Percentiles rank a stretch among this genome's conserved stretches.
Conservation (phyloP, 2,329 filamentous ascomycete species). For the Aschersonia sp. region DNA sequence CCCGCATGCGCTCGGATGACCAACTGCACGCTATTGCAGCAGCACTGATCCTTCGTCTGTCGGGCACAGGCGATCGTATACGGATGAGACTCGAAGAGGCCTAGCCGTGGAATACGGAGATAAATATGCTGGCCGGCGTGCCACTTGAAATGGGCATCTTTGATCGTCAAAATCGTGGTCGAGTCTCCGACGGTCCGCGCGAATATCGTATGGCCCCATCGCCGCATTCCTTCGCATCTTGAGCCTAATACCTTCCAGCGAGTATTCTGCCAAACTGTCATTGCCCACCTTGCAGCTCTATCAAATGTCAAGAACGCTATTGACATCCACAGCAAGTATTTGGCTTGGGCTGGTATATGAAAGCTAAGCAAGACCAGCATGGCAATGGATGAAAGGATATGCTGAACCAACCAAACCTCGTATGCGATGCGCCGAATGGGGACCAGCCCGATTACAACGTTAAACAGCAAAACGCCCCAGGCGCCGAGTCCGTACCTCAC, state of each 20-base stretch:
- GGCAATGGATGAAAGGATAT: constrained; percentile 44
- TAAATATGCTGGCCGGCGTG: constrained; percentile 46
- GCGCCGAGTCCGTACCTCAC: constrained; percentile 53
- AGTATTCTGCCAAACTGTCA: constrained; percentile 39
- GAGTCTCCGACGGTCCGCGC: constrained; percentile 32
- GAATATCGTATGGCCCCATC: constrained; percentile 37
- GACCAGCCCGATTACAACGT: constrained; percentile 44
- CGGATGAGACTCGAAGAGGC: constrained; percentile 40
- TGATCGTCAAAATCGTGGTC: constrained; percentile 43
- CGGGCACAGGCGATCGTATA: constrained; percentile 48
- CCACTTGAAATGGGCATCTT: constrained; percentile 45
- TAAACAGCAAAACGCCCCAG: constrained; percentile 54
- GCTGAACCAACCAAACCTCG: constrained; percentile 56
- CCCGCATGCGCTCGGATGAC: constrained; percentile 40
- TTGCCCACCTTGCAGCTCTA: constrained; percentile 33
- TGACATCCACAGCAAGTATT: constrained; percentile 52
- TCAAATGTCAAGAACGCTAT: constrained; percentile 50
- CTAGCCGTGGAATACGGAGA: constrained; percentile 42
- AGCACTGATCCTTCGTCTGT: constrained; percentile 32
- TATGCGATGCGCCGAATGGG: constrained; percentile 53
- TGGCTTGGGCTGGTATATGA: constrained; percentile 45
- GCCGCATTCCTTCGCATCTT: constrained; percentile 30
- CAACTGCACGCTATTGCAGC: constrained; percentile 45
- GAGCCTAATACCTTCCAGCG: constrained; percentile 24
- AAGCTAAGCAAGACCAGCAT: constrained; percentile 49